Conservation (phyloP, 2,329 filamentous ascomycete genomes). For the Cytospora paraplurivora region DNA sequence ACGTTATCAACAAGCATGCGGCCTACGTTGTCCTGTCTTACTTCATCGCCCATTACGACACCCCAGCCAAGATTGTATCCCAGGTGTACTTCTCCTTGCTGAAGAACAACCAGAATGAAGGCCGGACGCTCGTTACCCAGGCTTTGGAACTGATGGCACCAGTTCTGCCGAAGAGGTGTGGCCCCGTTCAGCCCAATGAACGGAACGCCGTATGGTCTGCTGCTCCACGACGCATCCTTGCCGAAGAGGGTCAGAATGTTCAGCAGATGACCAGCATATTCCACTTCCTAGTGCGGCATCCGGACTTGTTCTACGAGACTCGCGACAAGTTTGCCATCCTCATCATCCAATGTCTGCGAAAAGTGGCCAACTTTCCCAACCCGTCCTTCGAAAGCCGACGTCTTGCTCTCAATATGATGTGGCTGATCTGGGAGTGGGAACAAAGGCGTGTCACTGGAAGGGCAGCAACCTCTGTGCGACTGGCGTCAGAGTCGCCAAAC, state of each 20-base stretch:
- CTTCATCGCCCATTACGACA: conserved; percentile 97
- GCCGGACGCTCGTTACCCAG: conserved; percentile 87
- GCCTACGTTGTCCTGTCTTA: conserved; percentile 97
- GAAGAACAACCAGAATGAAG: conserved; percentile 93
- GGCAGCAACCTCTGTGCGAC: conserved; percentile 40
- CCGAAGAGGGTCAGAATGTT: conserved; percentile 91
- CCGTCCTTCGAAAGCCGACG: conserved; percentile 91
- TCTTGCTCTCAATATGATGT: conserved; percentile 86
- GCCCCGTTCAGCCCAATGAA: conserved; percentile 62
- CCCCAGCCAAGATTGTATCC: conserved; percentile 90
- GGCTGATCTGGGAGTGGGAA: conserved; percentile 91
- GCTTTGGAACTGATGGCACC: conserved; percentile 94
- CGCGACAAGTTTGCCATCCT: conserved; percentile 87
- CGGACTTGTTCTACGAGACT: conserved; percentile 91
- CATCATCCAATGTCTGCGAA: conserved; percentile 85
- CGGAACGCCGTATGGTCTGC: conserved; percentile 84
- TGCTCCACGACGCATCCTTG: conserved; percentile 84
- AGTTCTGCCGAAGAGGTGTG: conserved; percentile 83
- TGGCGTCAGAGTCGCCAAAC: conserved; percentile 68
- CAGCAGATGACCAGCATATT: conserved; percentile 98
- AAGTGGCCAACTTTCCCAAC: conserved; percentile 81
- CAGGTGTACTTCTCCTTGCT: conserved; percentile 93
- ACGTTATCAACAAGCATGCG: conserved; percentile 98
- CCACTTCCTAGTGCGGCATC: conserved; percentile 91
- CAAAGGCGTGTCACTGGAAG: conserved; percentile 73